phyloP scores from a whole-genome alignment of 1,284 basidiomycete genomes.

The Anthracocystis panici-leucophaei region DNA sequence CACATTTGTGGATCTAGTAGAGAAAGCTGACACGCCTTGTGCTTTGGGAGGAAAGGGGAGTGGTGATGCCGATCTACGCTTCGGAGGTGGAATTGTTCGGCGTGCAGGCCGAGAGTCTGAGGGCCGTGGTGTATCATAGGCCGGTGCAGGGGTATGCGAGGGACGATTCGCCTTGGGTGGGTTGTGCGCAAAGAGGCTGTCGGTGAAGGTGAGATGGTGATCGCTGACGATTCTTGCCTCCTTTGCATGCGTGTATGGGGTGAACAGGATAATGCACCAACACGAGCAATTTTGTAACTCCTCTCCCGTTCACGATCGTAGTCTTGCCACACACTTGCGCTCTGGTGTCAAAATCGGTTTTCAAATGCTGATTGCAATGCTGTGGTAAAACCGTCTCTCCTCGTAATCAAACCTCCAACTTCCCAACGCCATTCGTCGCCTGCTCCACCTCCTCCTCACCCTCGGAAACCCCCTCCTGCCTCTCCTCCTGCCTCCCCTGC shows the following conservation, averaged over 20 bases:
- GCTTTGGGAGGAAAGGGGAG: constrained; percentile 32
- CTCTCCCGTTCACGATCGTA: too few species aligned
- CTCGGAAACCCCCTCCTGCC: constrained; percentile 18
- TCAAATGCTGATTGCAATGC: constrained; percentile 7
- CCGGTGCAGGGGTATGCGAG: constrained; percentile 45
- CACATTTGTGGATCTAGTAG: not conserved
- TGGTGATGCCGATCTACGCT: constrained; percentile 54
- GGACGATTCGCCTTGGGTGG: constrained; percentile 56
- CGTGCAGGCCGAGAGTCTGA: constrained; percentile 28
- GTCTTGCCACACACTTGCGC: not conserved
- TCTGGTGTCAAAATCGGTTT: not conserved
- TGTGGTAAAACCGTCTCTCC: not conserved
- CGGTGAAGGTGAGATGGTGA: too few species aligned
- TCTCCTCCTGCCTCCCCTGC: constrained; percentile 60
- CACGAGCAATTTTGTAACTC: constrained; percentile 1
- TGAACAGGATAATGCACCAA: constrained; percentile 15
- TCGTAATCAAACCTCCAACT: constrained; percentile 16
- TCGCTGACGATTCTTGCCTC: not conserved
- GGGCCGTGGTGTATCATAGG: constrained; percentile 54
- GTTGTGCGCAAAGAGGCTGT: constrained; percentile 9
- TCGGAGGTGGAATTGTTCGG: constrained; percentile 41
- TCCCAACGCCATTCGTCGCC: constrained; percentile 18
- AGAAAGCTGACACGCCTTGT: not conserved
- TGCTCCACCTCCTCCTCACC: constrained; percentile 36
- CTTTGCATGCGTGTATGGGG: not conserved